Base-by-base conservation (phyloP, 169 alveolate genomes). In the Cryptosporidium ubiquitum region DNA sequence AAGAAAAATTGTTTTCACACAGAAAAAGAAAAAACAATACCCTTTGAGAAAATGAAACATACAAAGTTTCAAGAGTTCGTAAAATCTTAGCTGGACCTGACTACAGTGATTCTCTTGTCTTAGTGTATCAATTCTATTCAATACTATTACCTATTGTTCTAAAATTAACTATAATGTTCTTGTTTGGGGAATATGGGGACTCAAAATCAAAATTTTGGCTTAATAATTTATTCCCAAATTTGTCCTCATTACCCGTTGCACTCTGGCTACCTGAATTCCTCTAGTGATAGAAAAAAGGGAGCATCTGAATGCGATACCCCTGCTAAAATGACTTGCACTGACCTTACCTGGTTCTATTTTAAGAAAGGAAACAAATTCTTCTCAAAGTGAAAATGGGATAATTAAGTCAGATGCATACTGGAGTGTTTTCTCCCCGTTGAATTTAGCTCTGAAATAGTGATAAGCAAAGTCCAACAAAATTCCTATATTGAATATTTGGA, bases 381-480 rank as follows among this genome's bases (percentile, higher is more conserved):
- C 29, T 79, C 52, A 79, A 29, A 79, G 75, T n/a, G 89, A 44
- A 42, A 79, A 79, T 23, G 89, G 89, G 58, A 79, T 79, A 42
- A 79, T 57, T 66, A 79, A 44, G 40, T 79, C 89, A 23, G 89
- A 79, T 2, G 89, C 89, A 20, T 79, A 79, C 23, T 79, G 89
- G 23, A 79, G 35, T 39, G 89, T 60, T 35, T 79, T 79, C 42
- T 85, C 86, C 4, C 94, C 93, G 20, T 86, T 64, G 14, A 91
- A 70, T 58, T 73, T 91, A 39, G 94, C 94, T 47, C 79, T 79
- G n/a, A 92, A 60, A 70, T 91, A 92, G 86, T 92, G 91, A 71
- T 84, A 92, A 35, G 91, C 91, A 31, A 92, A 92, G 70, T 92
- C 94, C 9, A 69, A 31, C 44, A 92, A 70, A 57, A 92, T 84